Conservation (phyloP, 768 basidiomycete genomes). For the Dictyophora rubrovolvata region DNA sequence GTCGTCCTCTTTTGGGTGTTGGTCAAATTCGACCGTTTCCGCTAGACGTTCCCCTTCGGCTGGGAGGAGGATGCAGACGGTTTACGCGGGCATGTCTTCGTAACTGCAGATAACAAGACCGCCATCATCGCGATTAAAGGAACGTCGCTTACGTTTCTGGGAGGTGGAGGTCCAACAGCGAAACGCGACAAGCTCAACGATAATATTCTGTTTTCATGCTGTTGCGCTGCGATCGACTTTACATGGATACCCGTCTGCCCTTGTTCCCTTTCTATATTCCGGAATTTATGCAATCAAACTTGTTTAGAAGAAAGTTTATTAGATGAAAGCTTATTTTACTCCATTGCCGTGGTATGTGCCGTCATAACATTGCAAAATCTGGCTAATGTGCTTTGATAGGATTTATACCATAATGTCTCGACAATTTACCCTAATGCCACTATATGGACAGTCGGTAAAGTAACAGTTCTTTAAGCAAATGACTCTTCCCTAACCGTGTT, state of each 20-base stretch:
- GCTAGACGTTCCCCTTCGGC: constrained; percentile 72
- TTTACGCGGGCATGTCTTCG: constrained; percentile 87
- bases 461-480: constrained; percentile 43
- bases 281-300: constrained; percentile 68
- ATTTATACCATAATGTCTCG: constrained; percentile 89
- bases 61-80: constrained; percentile 87
- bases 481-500: not conserved
- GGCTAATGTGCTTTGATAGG: constrained; percentile 31
- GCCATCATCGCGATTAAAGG: constrained; percentile 89
- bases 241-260: constrained; percentile 91
- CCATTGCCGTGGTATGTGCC: constrained; percentile 69
- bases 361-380: not conserved
- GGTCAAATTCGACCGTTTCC: not conserved
- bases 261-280: constrained; percentile 51
- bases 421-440: constrained; percentile 85
- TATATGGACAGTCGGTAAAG: constrained; percentile 69
- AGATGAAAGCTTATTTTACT: constrained; percentile 80
- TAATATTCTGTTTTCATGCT: constrained; percentile 87
- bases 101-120: constrained; percentile 70
- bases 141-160: constrained; percentile 68
- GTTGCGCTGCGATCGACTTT: constrained; percentile 88
- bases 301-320: constrained; percentile 70
- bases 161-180: constrained; percentile 72
- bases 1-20: constrained; percentile 2
- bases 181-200: constrained; percentile 93